A percentile compares a stretch with the other conserved stretches of the same genome.
phyloP scores from a whole-genome alignment of 148 eudicot species.

The Talinum fruticosum region DNA sequence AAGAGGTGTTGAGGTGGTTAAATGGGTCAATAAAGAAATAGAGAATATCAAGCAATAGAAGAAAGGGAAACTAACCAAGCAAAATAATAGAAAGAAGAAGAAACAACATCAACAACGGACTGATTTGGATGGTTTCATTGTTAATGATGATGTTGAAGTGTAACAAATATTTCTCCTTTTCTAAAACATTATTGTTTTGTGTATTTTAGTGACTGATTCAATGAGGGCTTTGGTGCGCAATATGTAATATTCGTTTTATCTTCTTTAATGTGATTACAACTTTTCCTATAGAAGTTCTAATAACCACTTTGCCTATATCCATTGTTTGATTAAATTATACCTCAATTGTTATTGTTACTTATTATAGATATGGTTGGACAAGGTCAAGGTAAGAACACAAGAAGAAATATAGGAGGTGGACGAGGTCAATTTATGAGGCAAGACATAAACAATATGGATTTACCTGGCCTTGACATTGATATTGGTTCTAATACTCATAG shows the following conservation, averaged over 20 bases:
- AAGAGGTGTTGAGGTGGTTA: not conserved
- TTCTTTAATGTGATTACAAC: no score
- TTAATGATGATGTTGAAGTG: not conserved
- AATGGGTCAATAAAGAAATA: not conserved
- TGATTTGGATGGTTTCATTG: not conserved
- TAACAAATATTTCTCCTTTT: not conserved
- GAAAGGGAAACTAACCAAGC: not conserved
- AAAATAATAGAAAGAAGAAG: not conserved
- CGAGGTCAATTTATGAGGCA: not conserved
- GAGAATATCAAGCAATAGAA: not conserved
- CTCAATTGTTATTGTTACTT: not conserved
- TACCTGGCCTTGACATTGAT: no score
- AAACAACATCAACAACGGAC: not conserved
- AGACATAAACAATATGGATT: no score
- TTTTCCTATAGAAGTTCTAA: no score
- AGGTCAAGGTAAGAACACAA: not conserved
- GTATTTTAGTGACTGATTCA: no score
- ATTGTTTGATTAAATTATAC: not conserved
- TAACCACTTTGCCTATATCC: no score
- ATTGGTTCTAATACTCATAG: no score
- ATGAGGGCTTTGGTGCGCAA: no score
- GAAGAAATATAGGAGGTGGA: not conserved
- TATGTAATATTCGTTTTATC: no score
- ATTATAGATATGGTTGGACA: not conserved
- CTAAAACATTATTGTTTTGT: not conserved